Evolutionary conservation across 2,329 filamentous ascomycete species (phyloP), one percentile per base, ranked within the genome.

Genomic region (Trichophaea hybrida): DNA sequence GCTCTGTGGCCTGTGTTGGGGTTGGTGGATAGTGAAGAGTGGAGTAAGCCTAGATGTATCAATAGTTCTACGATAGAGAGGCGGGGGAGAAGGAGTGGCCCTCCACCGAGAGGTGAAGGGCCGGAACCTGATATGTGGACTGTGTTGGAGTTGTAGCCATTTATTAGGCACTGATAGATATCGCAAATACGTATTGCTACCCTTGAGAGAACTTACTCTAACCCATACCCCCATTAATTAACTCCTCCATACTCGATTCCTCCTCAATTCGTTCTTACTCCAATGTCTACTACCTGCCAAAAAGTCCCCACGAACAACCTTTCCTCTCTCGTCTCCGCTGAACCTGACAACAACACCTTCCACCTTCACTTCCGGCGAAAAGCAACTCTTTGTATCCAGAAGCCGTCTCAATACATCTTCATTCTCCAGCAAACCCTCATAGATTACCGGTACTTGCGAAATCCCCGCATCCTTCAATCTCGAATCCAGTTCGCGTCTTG

Each of bases 301-400:
- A 54, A 65, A 65, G 24, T 56, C 62, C 8, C 54, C 44, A 17
- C 63, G 53, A 1, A 65, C 63, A 35, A 65, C 59, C 61, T 65
- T 65, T 31, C 61, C 63, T 37, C 63, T 59, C 57, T 57, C 59
- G 32, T 61, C 57, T 1, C 38, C 49, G 48, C 61, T 54, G 1
- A 60, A 64, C 53, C 57, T 57, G 6, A 65, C 63, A 15, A 65
- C 61, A 38, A 64, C 63, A 3, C 63, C 63, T 49, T 65, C 63
- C 8, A 61, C 24, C 48, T 17, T 43, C 6, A 32, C 62, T 7
- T 61, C 43, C 10, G 38, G 38, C 6, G 59, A 55, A 53, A 58
- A 65, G 17, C 34, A 10, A 10, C 61, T 64, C 40, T 55, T 38
- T 8, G 44, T 31, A 10, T 61, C 37, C 46, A 65, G 43, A 31